Conservation (phyloP, 2,329 filamentous ascomycete genomes). For the Dothideomycetes sp. region DNA sequence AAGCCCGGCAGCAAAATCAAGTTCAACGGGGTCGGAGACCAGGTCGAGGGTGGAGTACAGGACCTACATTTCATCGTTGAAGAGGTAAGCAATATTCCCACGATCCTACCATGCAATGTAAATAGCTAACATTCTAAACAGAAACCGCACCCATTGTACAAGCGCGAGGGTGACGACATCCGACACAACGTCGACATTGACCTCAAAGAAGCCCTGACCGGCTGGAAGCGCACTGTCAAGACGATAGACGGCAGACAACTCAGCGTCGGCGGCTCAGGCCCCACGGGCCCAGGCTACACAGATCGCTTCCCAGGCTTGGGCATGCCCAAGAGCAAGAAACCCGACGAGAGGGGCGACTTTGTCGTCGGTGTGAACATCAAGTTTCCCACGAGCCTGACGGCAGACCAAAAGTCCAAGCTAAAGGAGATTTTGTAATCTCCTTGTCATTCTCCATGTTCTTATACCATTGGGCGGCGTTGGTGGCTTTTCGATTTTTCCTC, state of each 20-base stretch:
- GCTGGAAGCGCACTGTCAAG: conserved; percentile 81
- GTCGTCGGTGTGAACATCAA: conserved; percentile 85
- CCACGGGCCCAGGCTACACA: conserved; percentile 72
- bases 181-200: conserved; percentile 67
- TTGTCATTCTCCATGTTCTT: not conserved
- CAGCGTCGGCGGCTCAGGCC: conserved; percentile 65
- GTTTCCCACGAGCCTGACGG: conserved; percentile 70
- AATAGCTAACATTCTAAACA: conserved; percentile 25
- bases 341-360: conserved; percentile 73
- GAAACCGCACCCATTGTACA: conserved; percentile 80
- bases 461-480: not conserved
- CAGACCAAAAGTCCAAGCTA: conserved; percentile 67
- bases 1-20: conserved; percentile 98
- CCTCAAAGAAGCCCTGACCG: conserved; percentile 88
- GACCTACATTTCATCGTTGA: conserved; percentile 91
- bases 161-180: conserved; percentile 80
- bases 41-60: conserved; percentile 90
- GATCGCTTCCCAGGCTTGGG: conserved; percentile 77
- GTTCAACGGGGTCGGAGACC: conserved; percentile 93
- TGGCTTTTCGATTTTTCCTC: too few species aligned
- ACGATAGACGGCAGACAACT: conserved; percentile 90
- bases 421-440: conserved; percentile 58
- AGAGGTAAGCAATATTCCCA: conserved; percentile 53
- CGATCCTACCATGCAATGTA: not conserved
- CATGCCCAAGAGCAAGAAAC: conserved; percentile 92